A percentile compares a stretch with the other conserved stretches of the same genome.
phyloP scores from a whole-genome alignment of 1,284 basidiomycete species.

The Cutaneotrichosporon cyanovorans region DNA sequence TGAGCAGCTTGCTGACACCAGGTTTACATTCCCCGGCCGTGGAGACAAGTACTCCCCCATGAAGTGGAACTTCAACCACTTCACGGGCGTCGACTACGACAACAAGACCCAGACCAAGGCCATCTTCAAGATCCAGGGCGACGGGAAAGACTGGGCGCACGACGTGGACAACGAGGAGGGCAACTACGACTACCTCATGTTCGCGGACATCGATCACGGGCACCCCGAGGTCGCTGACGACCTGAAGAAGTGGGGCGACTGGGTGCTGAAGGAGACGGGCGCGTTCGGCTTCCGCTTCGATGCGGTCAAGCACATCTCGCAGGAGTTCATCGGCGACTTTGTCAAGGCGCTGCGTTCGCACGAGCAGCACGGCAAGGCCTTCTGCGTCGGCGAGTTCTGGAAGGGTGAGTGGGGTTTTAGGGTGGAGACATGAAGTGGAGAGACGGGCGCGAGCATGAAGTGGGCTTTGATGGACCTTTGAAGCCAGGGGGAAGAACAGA shows the following conservation, averaged over 20 bases:
- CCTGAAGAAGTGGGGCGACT: constrained; percentile 51
- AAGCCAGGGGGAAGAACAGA: too few species aligned
- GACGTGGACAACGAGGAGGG: constrained; percentile 49
- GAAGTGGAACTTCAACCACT: constrained; percentile 51
- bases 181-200: constrained; percentile 48
- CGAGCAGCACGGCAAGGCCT: constrained; percentile 41
- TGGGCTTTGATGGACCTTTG: too few species aligned
- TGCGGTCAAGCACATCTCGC: constrained; percentile 61
- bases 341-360: constrained; percentile 50
- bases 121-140: constrained; percentile 55
- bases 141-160: constrained; percentile 52
- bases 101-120: constrained; percentile 57
- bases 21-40: constrained; percentile 72
- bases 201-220: constrained; percentile 59
- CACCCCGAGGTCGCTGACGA: constrained; percentile 62
- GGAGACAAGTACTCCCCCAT: constrained; percentile 55
- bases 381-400: constrained; percentile 54
- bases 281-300: constrained; percentile 77
- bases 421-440: neutral
- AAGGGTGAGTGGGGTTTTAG: constrained; percentile 45
- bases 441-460: too few species aligned
- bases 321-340: constrained; percentile 51
- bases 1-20: too few species aligned
- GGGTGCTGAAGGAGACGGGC: constrained; percentile 63
- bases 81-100: constrained; percentile 78